Evolutionary conservation across 495 filamentous ascomycete genomes (phyloP).

Genomic region (Saxispiralis lemnorum): DNA sequence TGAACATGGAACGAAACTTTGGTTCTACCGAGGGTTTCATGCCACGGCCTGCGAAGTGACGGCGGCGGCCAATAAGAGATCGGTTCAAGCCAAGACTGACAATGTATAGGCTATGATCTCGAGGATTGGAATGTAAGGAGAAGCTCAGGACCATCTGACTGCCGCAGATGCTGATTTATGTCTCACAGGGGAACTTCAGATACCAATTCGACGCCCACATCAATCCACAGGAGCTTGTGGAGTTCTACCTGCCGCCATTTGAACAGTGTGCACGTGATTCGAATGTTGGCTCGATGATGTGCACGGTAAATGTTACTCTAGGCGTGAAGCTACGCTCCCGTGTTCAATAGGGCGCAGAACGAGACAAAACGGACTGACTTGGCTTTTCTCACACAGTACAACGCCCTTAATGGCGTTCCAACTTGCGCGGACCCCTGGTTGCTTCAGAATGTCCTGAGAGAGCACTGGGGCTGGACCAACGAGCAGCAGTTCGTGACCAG

Average conservation of each 20-base stretch:
- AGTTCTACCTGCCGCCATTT: conserved; percentile 16
- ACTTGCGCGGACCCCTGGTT: conserved; percentile 13
- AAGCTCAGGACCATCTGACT: background rate
- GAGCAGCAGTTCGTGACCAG: conserved; percentile 17
- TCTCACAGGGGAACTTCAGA: conserved; percentile 16
- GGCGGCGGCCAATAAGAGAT: too few relatives aligned
- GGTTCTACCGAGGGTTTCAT: too few relatives aligned
- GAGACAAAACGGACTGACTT: too few relatives aligned
- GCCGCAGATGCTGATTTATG: too few relatives aligned
- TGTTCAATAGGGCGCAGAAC: too few relatives aligned
- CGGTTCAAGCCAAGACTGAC: too few relatives aligned
- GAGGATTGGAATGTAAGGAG: conserved; percentile 36
- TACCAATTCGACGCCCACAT: conserved; percentile 10
- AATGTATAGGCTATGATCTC: conserved; percentile 34
- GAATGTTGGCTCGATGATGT: conserved; percentile 13
- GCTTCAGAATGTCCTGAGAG: conserved; percentile 11
- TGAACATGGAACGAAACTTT: too few relatives aligned
- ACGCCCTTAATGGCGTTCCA: conserved; percentile 16
- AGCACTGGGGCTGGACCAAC: conserved; percentile 13
- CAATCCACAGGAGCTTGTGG: conserved; percentile 12
- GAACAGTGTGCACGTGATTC: conserved; percentile 7
- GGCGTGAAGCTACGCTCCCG: too few relatives aligned
- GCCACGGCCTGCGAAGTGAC: too few relatives aligned
- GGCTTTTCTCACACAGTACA: background rate
- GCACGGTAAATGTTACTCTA: conserved; percentile 24